A percentile compares a stretch with the other conserved stretches of the same genome.
Conservation (phyloP, 139 green algal species). For the Spirogloea muscicola region DNA sequence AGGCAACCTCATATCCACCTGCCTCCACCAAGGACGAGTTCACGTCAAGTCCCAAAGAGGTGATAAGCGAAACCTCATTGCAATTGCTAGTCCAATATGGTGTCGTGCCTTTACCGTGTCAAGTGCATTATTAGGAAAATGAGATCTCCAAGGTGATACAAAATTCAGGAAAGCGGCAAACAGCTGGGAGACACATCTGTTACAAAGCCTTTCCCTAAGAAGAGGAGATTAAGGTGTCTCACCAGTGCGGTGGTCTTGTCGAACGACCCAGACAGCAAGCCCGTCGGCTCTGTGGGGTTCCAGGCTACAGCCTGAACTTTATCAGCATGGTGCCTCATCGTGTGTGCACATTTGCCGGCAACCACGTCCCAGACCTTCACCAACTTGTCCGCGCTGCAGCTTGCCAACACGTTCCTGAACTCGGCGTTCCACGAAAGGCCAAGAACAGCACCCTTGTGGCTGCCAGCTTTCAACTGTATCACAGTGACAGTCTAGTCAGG, state of each 20-base stretch:
- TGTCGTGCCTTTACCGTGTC: too few relatives aligned
- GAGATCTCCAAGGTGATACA: too few relatives aligned
- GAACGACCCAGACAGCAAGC: constrained; percentile 85
- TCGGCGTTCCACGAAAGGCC: constrained; percentile 82
- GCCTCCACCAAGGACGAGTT: too few relatives aligned
- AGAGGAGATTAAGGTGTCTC: too few relatives aligned
- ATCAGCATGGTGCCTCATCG: constrained; percentile 78
- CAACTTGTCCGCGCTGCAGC: constrained; percentile 71
- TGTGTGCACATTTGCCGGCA: constrained; percentile 59
- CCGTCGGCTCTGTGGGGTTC: constrained; percentile 79
- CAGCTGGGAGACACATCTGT: too few relatives aligned
- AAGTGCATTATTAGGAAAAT: too few relatives aligned
- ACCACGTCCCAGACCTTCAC: constrained; percentile 74
- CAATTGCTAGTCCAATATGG: too few relatives aligned
- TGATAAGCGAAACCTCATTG: constrained; percentile 32
- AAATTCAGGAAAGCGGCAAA: too few relatives aligned
- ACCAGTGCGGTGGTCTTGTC: constrained; percentile 75
- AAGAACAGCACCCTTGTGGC: constrained; percentile 85
- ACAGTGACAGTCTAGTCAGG: too few relatives aligned
- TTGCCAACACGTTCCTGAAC: constrained; percentile 88
- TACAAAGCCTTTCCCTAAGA: too few relatives aligned
- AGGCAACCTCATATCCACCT: constrained; percentile 61
- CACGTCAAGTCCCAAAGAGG: too few relatives aligned
- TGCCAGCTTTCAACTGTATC: constrained; percentile 67
- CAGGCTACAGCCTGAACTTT: constrained; percentile 95